Conservation (phyloP, 257 asterid species). For the Solanum piurae region DNA sequence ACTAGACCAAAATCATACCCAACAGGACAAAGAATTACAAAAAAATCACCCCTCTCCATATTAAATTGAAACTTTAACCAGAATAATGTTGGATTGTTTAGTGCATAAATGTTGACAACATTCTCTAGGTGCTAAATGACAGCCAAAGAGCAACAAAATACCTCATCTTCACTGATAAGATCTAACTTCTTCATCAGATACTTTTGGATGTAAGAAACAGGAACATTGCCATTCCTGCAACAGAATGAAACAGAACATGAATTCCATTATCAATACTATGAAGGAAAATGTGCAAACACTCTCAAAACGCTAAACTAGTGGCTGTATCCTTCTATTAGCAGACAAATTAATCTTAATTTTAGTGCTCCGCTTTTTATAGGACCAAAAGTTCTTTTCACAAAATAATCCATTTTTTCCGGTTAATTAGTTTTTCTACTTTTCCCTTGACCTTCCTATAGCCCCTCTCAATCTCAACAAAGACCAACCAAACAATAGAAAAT, state of each 20-base stretch:
- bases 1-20: background rate
- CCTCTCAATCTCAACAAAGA: background rate
- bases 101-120: background rate
- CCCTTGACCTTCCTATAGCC: background rate
- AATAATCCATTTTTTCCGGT: background rate
- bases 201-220: slow-evolving; percentile 46
- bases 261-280: background rate
- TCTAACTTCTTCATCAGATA: slow-evolving; percentile 51
- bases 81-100: background rate
- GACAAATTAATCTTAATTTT: background rate
- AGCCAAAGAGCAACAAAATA: slow-evolving; percentile 8
- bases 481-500: background rate
- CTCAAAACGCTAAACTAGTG: background rate
- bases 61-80: background rate
- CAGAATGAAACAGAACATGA: background rate
- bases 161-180: slow-evolving; percentile 79
- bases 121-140: background rate
- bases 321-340: background rate
- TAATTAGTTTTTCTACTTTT: background rate
- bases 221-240: slow-evolving; percentile 73
- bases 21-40: background rate
- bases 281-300: background rate
- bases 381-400: background rate
- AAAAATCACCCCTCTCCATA: background rate
- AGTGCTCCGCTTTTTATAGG: background rate